phyloP scores from a whole-genome alignment of 306 rosid species.

The Arachis stenosperma region DNA sequence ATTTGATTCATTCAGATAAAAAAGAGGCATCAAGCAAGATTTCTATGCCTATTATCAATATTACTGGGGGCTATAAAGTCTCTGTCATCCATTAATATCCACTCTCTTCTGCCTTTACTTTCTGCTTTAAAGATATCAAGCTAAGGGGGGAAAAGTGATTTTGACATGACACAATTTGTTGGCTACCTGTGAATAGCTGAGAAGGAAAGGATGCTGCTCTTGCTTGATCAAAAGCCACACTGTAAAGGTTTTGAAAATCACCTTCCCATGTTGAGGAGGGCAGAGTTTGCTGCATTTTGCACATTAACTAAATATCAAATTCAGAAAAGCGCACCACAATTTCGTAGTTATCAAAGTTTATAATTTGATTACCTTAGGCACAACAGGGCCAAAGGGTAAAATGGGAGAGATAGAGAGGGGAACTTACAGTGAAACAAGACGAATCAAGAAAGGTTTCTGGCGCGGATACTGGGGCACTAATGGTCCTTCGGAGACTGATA shows the following conservation, averaged over 20 bases:
- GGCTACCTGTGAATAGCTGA: constrained; percentile 60
- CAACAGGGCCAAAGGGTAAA: background rate
- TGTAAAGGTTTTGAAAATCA: constrained; percentile 56
- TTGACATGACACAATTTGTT: constrained; percentile 24
- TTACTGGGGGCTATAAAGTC: constrained; percentile 44
- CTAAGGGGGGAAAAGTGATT: constrained; percentile 34
- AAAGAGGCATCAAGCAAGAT: background rate
- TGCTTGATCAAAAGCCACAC: constrained; percentile 60
- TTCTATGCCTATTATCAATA: constrained; percentile 37
- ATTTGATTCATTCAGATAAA: constrained; percentile 15
- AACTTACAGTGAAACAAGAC: constrained; percentile 60
- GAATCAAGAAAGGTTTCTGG: constrained; percentile 73
- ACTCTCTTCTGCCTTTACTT: constrained; percentile 36
- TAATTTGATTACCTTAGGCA: too few species aligned
- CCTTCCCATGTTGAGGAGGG: constrained; percentile 65
- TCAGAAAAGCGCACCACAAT: constrained; percentile 22
- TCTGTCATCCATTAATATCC: constrained; percentile 39
- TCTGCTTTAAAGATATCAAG: constrained; percentile 35
- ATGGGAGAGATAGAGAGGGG: background rate
- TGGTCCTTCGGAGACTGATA: constrained; percentile 55
- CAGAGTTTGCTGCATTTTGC: constrained; percentile 51
- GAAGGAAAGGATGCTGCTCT: constrained; percentile 49
- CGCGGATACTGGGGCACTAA: constrained; percentile 61
- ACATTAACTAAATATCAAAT: background rate
- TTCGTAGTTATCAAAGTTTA: background rate